These are phyloP conservation scores for Asterophora parasitica DNA, from an alignment of 768 basidiomycete genomes.

Conservation along the genomic window DNA sequence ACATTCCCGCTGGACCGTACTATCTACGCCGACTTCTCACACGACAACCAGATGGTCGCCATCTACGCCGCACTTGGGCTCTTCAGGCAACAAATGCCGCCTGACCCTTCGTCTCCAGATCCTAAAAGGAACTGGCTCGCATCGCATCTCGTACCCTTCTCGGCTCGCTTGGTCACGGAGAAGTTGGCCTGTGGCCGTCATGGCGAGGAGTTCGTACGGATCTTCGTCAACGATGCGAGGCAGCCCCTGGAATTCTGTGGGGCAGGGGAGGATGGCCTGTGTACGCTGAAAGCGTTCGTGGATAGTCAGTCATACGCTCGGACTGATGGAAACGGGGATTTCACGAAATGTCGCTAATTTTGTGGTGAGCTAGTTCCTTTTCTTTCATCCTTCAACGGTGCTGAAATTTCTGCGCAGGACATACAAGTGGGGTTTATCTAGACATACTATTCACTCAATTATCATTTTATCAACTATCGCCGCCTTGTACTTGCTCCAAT, in stretches of 20 bases:
- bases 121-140: conserved; percentile 45
- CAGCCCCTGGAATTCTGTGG: conserved; percentile 61
- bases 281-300: conserved; percentile 61
- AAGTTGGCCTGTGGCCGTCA: conserved; percentile 44
- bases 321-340: conserved; percentile 67
- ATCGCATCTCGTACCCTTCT: conserved; percentile 68
- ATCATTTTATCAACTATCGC: too few species aligned
- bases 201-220: conserved; percentile 47
- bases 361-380: too few species aligned
- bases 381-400: too few species aligned
- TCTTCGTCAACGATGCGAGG: conserved; percentile 75
- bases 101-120: conserved; percentile 30
- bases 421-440: too few species aligned
- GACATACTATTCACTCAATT: too few species aligned
- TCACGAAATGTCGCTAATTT: conserved; percentile 44
- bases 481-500: too few species aligned
- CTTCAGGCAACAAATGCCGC: conserved; percentile 33
- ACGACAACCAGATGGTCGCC: conserved; percentile 82
- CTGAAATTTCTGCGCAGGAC: too few species aligned
- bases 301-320: conserved; percentile 66
- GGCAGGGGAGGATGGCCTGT: conserved; percentile 50
- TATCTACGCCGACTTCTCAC: conserved; percentile 77
- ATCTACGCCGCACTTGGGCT: conserved; percentile 64
- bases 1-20: conserved; percentile 70
- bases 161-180: conserved; percentile 71